A percentile compares a stretch with the other conserved stretches of the same genome.
phyloP scores from a whole-genome alignment of 176 grass and related monocot genomes.

The barley (Hordeum vulgare) region MorexV3_pseudomolecules_assembly NC_058520.1:575020970-575021469 shows the following conservation, averaged over 20 bases:
- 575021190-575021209: conserved; percentile 28
- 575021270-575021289: conserved; percentile 20
- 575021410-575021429: background rate
- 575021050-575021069: conserved; percentile 26
- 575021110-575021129: conserved; percentile 24
- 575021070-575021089: conserved; percentile 17
- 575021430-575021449: background rate
- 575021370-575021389: conserved; percentile 20
- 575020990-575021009: background rate
- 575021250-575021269: conserved; percentile 34
- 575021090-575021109: conserved; percentile 4
- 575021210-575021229: conserved; percentile 8
- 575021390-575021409: conserved; percentile 25
- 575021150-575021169: conserved; percentile 18
- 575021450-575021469: conserved; percentile 2
- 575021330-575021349: conserved; percentile 16
- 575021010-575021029: conserved; percentile 20
- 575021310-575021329: conserved; percentile 22
- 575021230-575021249: conserved; percentile 13
- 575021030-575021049: conserved; percentile 29
- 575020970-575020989: conserved; percentile 5
- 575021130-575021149: conserved; percentile 19
- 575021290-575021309: conserved; percentile 17
- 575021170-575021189: conserved; percentile 26
- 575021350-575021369: conserved; percentile 4